phyloP scores from a whole-genome alignment of 2,329 filamentous ascomycete species.

The Venturia pyrina region DNA sequence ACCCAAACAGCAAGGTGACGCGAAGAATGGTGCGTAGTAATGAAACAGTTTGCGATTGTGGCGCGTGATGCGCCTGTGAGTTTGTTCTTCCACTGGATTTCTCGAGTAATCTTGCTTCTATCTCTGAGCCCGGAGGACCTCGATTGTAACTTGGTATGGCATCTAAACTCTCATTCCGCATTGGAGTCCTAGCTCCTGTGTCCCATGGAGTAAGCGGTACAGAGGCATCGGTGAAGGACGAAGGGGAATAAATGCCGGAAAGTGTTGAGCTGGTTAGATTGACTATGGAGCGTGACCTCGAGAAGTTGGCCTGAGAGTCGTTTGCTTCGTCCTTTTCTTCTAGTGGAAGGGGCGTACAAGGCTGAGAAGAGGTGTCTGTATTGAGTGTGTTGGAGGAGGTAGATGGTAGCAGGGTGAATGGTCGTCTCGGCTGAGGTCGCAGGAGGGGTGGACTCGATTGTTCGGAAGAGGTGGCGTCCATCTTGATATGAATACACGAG shows the following conservation, averaged over 20 bases:
- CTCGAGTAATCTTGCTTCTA: constrained; percentile 8
- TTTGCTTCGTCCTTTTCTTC: not conserved
- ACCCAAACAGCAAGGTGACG: constrained; percentile 53
- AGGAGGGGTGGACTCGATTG: constrained; percentile 22
- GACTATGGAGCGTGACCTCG: constrained; percentile 65
- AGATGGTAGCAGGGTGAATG: constrained; percentile 18
- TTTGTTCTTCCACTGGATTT: not conserved
- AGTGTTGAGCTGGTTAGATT: constrained; percentile 86
- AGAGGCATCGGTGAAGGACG: constrained; percentile 46
- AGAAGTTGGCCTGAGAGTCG: not conserved
- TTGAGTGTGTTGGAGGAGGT: constrained; percentile 10
- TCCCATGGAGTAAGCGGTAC: constrained; percentile 66
- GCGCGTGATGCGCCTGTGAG: not conserved
- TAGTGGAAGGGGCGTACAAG: constrained; percentile 17
- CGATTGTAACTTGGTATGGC: constrained; percentile 15
- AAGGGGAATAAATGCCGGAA: constrained; percentile 78
- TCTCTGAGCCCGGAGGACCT: constrained; percentile 20
- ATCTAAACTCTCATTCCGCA: constrained; percentile 13
- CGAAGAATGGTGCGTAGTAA: not conserved
- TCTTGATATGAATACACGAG: not conserved
- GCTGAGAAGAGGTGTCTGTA: constrained; percentile 16
- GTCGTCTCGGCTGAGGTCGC: constrained; percentile 29
- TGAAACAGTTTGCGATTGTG: not conserved
- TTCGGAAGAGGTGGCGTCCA: not conserved
- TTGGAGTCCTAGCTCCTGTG: constrained; percentile 62